phyloP scores from a whole-genome alignment of 2,329 filamentous ascomycete genomes.

The Fusarium sp. region DNA sequence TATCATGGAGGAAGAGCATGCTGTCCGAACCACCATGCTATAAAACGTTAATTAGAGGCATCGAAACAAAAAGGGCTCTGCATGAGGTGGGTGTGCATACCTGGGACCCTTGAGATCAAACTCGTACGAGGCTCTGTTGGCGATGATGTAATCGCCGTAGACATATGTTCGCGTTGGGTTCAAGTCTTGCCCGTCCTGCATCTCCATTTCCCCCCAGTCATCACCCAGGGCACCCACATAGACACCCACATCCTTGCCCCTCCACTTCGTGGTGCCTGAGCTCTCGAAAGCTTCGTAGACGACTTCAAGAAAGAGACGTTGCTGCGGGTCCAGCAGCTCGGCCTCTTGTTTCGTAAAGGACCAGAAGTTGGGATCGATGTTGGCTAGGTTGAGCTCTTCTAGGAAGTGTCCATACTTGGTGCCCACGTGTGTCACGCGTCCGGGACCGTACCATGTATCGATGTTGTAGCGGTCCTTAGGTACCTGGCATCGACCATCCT shows the following conservation, averaged over 20 bases:
- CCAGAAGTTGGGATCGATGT: conserved; percentile 5
- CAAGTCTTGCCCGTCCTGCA: conserved; percentile 7
- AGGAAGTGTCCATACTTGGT: conserved; percentile 7
- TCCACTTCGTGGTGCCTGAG: conserved; percentile 1
- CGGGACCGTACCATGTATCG: conserved; percentile 4
- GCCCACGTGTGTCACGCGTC: conserved; percentile 2
- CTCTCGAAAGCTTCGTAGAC: conserved; percentile 9
- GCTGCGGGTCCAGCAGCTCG: background rate
- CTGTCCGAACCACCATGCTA: conserved; percentile 7
- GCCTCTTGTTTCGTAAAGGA: conserved; percentile 8
- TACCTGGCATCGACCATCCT: background rate
- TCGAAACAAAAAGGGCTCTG: background rate
- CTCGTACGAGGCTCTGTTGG: conserved; percentile 6
- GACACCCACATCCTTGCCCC: conserved; percentile 2
- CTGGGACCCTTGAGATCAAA: conserved; percentile 5
- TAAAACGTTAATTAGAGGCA: background rate
- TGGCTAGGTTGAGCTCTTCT: conserved; percentile 8
- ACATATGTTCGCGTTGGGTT: conserved; percentile 10
- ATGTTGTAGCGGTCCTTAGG: background rate
- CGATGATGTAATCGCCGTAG: conserved; percentile 5
- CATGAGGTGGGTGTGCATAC: background rate
- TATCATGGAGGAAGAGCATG: conserved; percentile 8
- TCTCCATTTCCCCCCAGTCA: conserved; percentile 8
- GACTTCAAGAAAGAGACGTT: conserved; percentile 7
- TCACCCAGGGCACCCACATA: conserved; percentile 2